Evolutionary conservation across 805 yeast genomes (phyloP), one percentile per base, ranked within the genome.

Genomic region (Zygosaccharomyces lentus): DNA sequence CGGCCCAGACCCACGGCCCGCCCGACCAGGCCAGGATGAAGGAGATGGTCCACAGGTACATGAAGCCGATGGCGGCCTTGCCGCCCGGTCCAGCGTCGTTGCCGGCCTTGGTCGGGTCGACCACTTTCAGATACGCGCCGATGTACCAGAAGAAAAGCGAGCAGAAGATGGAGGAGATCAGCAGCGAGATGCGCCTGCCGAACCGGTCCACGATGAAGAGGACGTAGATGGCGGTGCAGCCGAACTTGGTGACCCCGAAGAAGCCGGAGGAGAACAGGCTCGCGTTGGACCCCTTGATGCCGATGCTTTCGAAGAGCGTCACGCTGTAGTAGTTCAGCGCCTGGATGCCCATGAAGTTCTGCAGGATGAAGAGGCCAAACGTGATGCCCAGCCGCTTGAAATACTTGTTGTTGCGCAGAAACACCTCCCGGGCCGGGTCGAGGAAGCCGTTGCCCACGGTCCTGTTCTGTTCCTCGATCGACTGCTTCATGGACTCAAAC

Each of bases 271-370:
- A 74, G 15, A 74, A 67, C 36, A 77, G 65, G 2, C 73, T 70
- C 1, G 78, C 71, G 39, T 71, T 65, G 6, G 71, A 57, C 1
- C 78, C 75, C 27, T 58, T 58, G 15, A 77, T 68, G 13, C 82
- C 81, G 47, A 77, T 66, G 3, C 77, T 67, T 49, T 69, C 63
- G 61, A 77, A 75, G 35, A 77, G 67, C 8, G 71, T 67, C 19
- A 79, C 79, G n/a, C 80, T 74, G 56, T 76, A 77, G 56, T 77
- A 77, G 37, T 72, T 74, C 42, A 76, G 67, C 32, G 78, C 76
- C 50, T 74, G 70, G 53, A 76, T 73, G 30, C 80, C 79, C 46
- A 69, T 69, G 17, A 75, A 68, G 51, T 73, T 73, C 49, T 73
- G 78, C 58, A 74, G 64, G 48, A 68, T 57, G 52, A 72, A 72